Base-by-base conservation (phyloP, 495 filamentous ascomycete genomes). In the Annulohypoxylon nitens region DNA sequence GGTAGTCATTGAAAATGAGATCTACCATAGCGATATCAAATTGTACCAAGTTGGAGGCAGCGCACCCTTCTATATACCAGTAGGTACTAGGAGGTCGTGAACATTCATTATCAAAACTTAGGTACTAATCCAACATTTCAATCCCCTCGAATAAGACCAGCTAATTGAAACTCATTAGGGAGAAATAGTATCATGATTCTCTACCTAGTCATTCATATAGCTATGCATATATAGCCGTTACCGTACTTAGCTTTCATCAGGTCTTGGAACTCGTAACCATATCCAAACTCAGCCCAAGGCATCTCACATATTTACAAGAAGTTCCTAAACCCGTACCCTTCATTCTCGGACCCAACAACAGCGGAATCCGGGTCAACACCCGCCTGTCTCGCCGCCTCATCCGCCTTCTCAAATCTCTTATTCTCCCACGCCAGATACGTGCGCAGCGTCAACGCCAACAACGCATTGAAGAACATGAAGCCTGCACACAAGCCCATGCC, bases 401-500 rank as follows among this genome's bases (percentile, higher is more conserved):
- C 73, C 50, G 50, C 76, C 66, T 18, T 67, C 69, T 91, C 90
- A 20, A 89, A 83, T 54, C 83, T 82, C 63, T 70, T 79, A 67
- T 94, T 94, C 83, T 90, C 88, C 85, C 87, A 89, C 9, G 77
- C 80, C 26, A 93, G 81, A 26, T 90, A 81, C 33, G 74, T 73
- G 51, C 92, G 86, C 71, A 92, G 77, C 23, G 76, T 64, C 18
- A 91, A 68, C 0, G 90, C 87, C 18, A 93, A 80, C 2, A 90
- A 30, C 0, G 83, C 86, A 48, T 88, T 92, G 80, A 92, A 89
- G 66, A 90, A 84, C 88, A 93, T 91, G 73, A 93, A 93, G 2
- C 86, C 88, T 0, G 90, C 91, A 76, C 91, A 93, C 45, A 93
- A 82, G 14, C 79, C 81, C 85, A 91, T 91, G 0, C 92, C 92